These are phyloP conservation scores for Hemisphaericaspora xylofermentans DNA, from an alignment of 1,139 yeast species.

Conservation along the genomic window DNA sequence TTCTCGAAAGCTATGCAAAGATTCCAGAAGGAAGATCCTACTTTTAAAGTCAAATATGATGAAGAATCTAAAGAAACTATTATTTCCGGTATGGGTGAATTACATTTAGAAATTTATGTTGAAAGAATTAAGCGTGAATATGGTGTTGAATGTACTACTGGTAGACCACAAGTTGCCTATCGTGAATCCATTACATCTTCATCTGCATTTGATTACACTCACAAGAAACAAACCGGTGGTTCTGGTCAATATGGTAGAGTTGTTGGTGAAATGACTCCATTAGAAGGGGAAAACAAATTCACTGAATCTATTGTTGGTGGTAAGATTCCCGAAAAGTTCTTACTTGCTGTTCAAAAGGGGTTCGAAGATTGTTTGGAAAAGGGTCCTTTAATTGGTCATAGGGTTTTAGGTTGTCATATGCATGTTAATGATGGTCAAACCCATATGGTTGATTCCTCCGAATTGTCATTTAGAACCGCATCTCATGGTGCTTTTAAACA, in stretches of 20 bases:
- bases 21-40: slow-evolving; percentile 98
- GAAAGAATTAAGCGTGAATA: slow-evolving; percentile 98
- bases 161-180: slow-evolving; percentile 97
- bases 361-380: slow-evolving; percentile 92
- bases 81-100: slow-evolving; percentile 98
- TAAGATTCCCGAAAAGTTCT: slow-evolving; percentile 90
- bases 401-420: slow-evolving; percentile 90
- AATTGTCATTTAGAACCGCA: slow-evolving; percentile 91
- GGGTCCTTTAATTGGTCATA: slow-evolving; percentile 96
- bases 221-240: slow-evolving; percentile 98
- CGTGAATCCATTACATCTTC: slow-evolving; percentile 84
- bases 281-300: slow-evolving; percentile 69
- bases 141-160: slow-evolving; percentile 91
- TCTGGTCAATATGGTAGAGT: slow-evolving; percentile 99
- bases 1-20: slow-evolving; percentile 96
- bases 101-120: slow-evolving; percentile 93
- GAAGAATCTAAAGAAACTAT: slow-evolving; percentile 92
- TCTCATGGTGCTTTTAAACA: slow-evolving; percentile 89
- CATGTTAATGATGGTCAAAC: slow-evolving; percentile 95
- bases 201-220: slow-evolving; percentile 87
- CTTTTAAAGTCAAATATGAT: slow-evolving; percentile 91
- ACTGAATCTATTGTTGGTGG: slow-evolving; percentile 94
- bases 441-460: slow-evolving; percentile 96
- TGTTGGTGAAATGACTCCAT: slow-evolving; percentile 76
- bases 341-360: slow-evolving; percentile 93